A percentile compares a stretch with the other conserved stretches of the same genome.
Evolutionary conservation across 2,329 filamentous ascomycete species (phyloP).

Genomic region (Penicillium sp.): DNA sequence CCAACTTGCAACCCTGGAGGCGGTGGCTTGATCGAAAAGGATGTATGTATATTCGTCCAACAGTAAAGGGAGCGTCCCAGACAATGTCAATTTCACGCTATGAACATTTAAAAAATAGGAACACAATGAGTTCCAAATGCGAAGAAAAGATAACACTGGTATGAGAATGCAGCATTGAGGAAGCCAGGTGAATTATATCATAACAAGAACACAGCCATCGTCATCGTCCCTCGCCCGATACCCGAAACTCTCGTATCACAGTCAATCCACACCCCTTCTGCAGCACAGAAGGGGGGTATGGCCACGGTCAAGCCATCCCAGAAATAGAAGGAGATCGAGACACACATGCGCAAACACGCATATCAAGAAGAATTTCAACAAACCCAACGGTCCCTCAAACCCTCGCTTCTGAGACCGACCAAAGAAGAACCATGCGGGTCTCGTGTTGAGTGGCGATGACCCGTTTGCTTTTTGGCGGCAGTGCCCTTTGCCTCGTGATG

Average conservation of each 20-base stretch:
- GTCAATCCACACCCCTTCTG: slow-evolving; percentile 7
- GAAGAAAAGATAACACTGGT: neutral
- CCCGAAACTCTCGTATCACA: slow-evolving; percentile 16
- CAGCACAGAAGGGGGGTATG: slow-evolving; percentile 9
- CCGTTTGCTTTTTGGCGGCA: slow-evolving; percentile 12
- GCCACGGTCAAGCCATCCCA: slow-evolving; percentile 15
- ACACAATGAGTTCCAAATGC: neutral
- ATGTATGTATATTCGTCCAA: neutral
- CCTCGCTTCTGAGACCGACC: neutral
- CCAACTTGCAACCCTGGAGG: too few species aligned
- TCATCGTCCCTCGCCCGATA: slow-evolving; percentile 14
- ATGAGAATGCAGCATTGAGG: neutral
- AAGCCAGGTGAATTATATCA: slow-evolving; percentile 17
- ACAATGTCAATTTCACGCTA: too few species aligned
- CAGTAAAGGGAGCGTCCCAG: too few species aligned
- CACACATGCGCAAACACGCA: slow-evolving; percentile 8
- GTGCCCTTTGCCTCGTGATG: slow-evolving; percentile 22
- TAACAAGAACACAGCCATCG: slow-evolving; percentile 6
- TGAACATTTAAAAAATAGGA: too few species aligned
- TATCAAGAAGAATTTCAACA: neutral
- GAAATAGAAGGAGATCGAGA: slow-evolving; percentile 15
- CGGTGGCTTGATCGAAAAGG: too few species aligned
- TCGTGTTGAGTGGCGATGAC: slow-evolving; percentile 13
- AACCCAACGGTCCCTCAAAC: neutral
- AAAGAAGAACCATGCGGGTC: slow-evolving; percentile 2